Evolutionary conservation across 768 basidiomycete genomes (phyloP).

Genomic region (Termitomyces sp.): DNA sequence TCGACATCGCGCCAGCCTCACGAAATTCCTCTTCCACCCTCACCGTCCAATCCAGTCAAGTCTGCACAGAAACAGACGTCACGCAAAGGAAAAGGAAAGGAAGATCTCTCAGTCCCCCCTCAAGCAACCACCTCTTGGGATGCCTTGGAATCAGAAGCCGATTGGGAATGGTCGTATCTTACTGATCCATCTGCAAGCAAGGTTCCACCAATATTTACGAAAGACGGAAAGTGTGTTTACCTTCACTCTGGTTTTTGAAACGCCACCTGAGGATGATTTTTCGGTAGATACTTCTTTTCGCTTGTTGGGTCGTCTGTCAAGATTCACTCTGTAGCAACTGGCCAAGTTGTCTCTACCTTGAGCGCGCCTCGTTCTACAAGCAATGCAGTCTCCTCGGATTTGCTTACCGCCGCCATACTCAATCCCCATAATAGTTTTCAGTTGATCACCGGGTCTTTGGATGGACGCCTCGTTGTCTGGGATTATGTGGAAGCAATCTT

Average conservation of each 20-base stretch:
- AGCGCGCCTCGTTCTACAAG: conserved; percentile 41
- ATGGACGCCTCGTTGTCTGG: conserved; percentile 89
- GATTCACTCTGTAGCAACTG: conserved; percentile 77
- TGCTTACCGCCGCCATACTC: conserved; percentile 71
- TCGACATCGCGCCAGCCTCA: conserved; percentile 37
- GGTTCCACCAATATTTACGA: conserved; percentile 77
- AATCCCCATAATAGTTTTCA: conserved; percentile 89
- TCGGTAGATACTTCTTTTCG: conserved; percentile 81
- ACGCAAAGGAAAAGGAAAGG: conserved; percentile 50
- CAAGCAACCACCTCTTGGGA: conserved; percentile 19
- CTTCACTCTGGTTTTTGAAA: background rate
- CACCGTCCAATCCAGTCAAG: conserved; percentile 19
- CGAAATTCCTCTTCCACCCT: conserved; percentile 28
- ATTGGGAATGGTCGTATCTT: conserved; percentile 70
- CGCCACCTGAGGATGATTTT: background rate
- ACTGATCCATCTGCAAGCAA: conserved; percentile 64
- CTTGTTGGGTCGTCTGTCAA: conserved; percentile 78
- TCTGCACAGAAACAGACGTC: conserved; percentile 20
- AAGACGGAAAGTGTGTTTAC: conserved; percentile 70
- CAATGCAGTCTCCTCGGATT: conserved; percentile 35
- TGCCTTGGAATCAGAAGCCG: conserved; percentile 22
- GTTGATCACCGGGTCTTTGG: conserved; percentile 78
- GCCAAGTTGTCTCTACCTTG: conserved; percentile 81
- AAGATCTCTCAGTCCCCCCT: conserved; percentile 21
- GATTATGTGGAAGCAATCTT: conserved; percentile 86